phyloP scores from a whole-genome alignment of 1,284 basidiomycete genomes.

The Irpex sp. region DNA sequence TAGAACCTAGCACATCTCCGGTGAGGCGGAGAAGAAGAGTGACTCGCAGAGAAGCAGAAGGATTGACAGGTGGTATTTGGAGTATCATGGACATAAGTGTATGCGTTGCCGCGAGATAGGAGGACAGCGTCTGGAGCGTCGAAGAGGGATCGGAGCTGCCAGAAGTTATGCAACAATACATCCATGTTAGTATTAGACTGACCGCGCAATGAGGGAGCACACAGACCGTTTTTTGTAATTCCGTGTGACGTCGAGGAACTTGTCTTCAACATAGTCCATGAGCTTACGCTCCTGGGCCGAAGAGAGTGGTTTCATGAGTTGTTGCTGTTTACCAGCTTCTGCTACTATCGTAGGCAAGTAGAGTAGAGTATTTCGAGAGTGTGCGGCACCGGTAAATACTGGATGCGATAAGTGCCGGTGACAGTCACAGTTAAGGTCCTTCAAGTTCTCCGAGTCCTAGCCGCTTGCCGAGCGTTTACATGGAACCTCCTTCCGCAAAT shows the following conservation, averaged over 20 bases:
- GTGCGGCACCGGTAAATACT: background rate
- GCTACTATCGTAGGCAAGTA: background rate
- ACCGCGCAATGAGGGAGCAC: background rate
- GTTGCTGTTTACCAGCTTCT: background rate
- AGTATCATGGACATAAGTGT: slow-evolving; percentile 56
- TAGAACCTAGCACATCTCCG: slow-evolving; percentile 54
- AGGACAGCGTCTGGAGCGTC: slow-evolving; percentile 47
- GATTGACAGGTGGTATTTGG: slow-evolving; percentile 67
- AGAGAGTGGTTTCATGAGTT: slow-evolving; percentile 3
- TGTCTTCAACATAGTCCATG: slow-evolving; percentile 58
- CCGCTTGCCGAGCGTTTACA: background rate
- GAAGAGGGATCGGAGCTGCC: slow-evolving; percentile 51
- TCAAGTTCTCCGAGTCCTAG: no score
- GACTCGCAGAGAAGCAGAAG: slow-evolving; percentile 60
- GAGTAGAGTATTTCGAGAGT: no score
- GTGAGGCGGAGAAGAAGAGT: slow-evolving; percentile 67
- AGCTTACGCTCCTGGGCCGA: slow-evolving; percentile 57
- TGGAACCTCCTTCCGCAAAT: background rate
- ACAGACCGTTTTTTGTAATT: slow-evolving; percentile 71
- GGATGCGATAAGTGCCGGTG: background rate
- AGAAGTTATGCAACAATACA: background rate
- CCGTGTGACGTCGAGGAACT: slow-evolving; percentile 58
- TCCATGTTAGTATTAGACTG: background rate
- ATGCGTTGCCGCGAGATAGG: slow-evolving; percentile 55
- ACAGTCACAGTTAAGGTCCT: no score